These are phyloP conservation scores for Geotrichum phurueaensis DNA, from an alignment of 1,139 yeast species.

Conservation along the genomic window DNA sequence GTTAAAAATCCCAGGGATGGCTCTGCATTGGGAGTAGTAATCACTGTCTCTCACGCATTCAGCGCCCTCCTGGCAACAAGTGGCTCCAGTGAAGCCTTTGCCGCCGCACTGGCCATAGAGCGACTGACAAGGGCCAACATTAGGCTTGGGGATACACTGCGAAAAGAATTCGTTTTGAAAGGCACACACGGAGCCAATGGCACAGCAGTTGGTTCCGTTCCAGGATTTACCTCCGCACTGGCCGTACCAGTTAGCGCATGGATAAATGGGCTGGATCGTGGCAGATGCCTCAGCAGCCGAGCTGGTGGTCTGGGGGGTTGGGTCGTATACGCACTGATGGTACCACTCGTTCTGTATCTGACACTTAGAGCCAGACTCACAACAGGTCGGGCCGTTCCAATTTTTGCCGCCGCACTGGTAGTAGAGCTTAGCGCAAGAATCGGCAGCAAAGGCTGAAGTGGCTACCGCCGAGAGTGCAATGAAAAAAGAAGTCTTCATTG, in stretches of 20 bases:
- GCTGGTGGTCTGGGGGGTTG: not conserved
- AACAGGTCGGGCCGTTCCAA: slow-evolving; percentile 8
- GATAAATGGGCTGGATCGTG: not conserved
- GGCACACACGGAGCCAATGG: slow-evolving; percentile 4
- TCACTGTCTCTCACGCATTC: slow-evolving; percentile 5
- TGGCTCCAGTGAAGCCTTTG: slow-evolving; percentile 9
- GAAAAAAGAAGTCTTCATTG: not conserved
- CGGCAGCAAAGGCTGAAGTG: not conserved
- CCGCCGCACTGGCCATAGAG: slow-evolving; percentile 17
- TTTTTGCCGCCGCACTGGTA: slow-evolving; percentile 10
- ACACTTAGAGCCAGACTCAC: slow-evolving; percentile 12
- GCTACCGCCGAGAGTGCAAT: not conserved
- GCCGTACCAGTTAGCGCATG: slow-evolving; percentile 9
- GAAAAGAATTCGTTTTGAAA: slow-evolving; percentile 2
- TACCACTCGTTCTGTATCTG: slow-evolving; percentile 5
- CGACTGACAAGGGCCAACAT: not conserved
- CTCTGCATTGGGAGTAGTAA: slow-evolving; percentile 12
- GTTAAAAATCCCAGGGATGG: not conserved
- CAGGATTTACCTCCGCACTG: slow-evolving; percentile 14
- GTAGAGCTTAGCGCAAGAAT: not conserved
- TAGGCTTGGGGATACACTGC: slow-evolving; percentile 13
- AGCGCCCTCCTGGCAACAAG: slow-evolving; percentile 16
- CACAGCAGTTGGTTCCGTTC: slow-evolving; percentile 14
- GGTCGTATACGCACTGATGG: slow-evolving; percentile 8
- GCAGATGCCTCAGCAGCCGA: no score